Base-by-base conservation (phyloP, 129 eudicot genomes). In the Logfia minima region DNA sequence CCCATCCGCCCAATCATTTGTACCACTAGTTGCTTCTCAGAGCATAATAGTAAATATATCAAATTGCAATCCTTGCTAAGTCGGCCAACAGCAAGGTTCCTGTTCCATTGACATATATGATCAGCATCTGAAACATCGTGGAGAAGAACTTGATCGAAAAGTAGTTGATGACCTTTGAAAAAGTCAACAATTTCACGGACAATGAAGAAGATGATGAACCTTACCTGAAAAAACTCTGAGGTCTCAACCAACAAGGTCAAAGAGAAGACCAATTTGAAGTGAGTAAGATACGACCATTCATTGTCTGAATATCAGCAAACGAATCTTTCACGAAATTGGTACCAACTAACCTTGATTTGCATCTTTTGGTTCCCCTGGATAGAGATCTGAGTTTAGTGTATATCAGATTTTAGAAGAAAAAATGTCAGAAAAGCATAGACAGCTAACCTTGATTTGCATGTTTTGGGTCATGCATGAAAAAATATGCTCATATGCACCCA, bases 401-500 rank as follows among this genome's bases (percentile, higher is more conserved):
- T 5, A 45, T 70, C 34, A 74, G 22, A 66, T 63, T 19, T 41
- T n/a, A 4, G 24, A 65, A 52, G 6, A 52, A 52, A 14, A 48
- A 48, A 16, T 51, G 66, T 35, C 28, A 70, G 28, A 81, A 13
- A 24, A 72, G 55, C 5, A 23, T 7, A 66, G 21, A 68, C 41
- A 75, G 52, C 51, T 78, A 45, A 93, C 98, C 97, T 89, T 93
- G 18, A 89, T 18, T 31, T 83, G 96, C 87, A 89, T 78, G 85
- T 83, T 85, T 28, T 87, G 83, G 80, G 93, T 88, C 83, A 78
- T 86, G 85, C 97, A 93, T 17, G 97, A 85, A 28, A 87, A 61
- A 35, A 93, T 83, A 71, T 91, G 96, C 77, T 93, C 97, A 72
- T 88, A 85, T 29, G 92, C 87, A 43, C 98, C 92, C 98, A 91